Evolutionary conservation across 2,329 filamentous ascomycete genomes (phyloP), one percentile per base, ranked within the genome.

Genomic region (Escovopsis sp.): DNA sequence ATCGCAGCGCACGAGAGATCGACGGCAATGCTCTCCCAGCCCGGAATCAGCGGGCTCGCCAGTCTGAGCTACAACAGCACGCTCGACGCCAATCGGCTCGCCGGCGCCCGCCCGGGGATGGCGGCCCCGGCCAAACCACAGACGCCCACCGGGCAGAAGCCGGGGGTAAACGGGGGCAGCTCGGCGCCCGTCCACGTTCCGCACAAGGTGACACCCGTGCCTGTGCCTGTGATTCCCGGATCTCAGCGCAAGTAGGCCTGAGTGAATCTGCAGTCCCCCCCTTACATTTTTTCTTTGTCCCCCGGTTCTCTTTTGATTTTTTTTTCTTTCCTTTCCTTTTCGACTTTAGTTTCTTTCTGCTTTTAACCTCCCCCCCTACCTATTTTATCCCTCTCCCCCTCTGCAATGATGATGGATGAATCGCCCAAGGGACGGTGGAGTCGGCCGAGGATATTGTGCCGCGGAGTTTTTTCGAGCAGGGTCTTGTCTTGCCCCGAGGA

Each of bases 21-120:
- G 16, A 55, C 56, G 15, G 60, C 65, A 37, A 66, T 63, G 51
- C 58, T 63, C 51, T 11, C 74, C 59, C 41, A 85, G 60, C 45
- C 69, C 59, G 44, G 67, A 44, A 48, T 60, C 4, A 48, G 57
- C 0, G 60, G 60, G 14, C 51, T 65, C 15, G 56, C 56, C n/a
- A 60, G 60, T 15, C 60, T 63, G 15, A 60, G 62, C 1, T 48
- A 62, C 8, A 57, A 56, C 4, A 50, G 43, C 10, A 49, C 45
- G n/a, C 47, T 55, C 37, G 59, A 60, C 41, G 50, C 48, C 12
- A 56, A 47, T 44, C 50, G 58, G 33, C 43, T 61, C 13, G 55
- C 56, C 15, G 56, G 55, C 8, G 55, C 54, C 13, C 53, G 66
- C 32, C 62, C 62, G 16, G 63, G 53, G 47, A 52, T 53, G 51